These are phyloP conservation scores for Fusarium paranaense DNA, from an alignment of 2,329 filamentous ascomycete species.

Conservation along the genomic window DNA sequence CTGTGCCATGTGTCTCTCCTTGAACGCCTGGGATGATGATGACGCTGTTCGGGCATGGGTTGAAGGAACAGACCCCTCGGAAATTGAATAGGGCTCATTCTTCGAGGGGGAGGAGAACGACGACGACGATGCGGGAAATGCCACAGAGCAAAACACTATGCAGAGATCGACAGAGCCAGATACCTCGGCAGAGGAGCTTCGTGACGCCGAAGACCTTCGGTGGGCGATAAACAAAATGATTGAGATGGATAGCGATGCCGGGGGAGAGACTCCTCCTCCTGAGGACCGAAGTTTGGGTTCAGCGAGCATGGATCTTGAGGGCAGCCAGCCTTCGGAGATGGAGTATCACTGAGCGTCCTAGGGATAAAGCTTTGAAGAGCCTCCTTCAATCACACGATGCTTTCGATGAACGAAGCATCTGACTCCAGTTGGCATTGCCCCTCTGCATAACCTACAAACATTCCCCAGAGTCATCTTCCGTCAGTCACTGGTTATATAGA, in stretches of 20 bases:
- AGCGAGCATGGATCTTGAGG: neutral
- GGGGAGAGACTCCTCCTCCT: neutral
- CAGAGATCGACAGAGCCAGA: neutral
- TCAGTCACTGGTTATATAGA: neutral
- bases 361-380: neutral
- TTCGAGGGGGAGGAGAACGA: neutral
- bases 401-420: neutral
- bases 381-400: neutral
- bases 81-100: neutral
- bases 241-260: neutral
- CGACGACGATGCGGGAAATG: neutral
- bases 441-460: neutral
- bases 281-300: neutral
- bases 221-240: neutral
- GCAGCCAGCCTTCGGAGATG: neutral
- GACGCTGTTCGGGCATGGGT: neutral
- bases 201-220: neutral
- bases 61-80: neutral
- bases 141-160: neutral
- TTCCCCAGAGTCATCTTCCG: neutral
- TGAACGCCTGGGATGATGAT: neutral
- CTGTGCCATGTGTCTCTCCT: neutral
- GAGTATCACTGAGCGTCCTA: neutral
- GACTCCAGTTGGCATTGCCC: neutral
- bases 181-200: neutral